Evolutionary conservation across 768 basidiomycete genomes (phyloP), one percentile per base, ranked within the genome.

Genomic region (Pleurotus tuber-regium): DNA sequence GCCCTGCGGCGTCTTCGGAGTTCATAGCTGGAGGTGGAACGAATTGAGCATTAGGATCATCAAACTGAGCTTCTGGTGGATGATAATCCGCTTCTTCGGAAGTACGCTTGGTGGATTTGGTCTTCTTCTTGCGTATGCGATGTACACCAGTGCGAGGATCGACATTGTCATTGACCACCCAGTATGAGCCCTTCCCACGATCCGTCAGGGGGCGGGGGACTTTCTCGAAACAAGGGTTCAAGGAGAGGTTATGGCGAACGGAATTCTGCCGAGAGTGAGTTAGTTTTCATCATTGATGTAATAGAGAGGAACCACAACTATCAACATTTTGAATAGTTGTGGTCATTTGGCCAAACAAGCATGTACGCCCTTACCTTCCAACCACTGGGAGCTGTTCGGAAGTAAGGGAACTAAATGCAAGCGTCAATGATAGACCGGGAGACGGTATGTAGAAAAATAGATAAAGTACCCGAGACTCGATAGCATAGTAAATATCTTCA

Each of bases 401-500:
- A 93, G 66, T 92, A 93, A 14, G 91, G 91, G 63, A 93, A 93
- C 89, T 92, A 63, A 47, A 54, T 46, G 21, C 38, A 42, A 39
- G 41, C 14, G 54, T 65, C 51, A 63, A 53, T 25, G 29, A 51
- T 49, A 25, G 23, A n/a, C 35, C 28, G 26, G 35, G 47, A 43
- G 38, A 19, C 7, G n/a, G 16, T 47, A 21, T 50, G 50, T 25
- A 11, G 9, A 30, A 21, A 47, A 78, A 86, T 25, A 11, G 9
- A 30, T 21, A 47, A 78, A 86, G 64, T 69, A 92, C 89, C 61
- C 89, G 79, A 47, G 88, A 90, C 68, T 92, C 90, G 55, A 93
- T 92, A 12, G 90, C 90, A 69, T 92, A 92, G 66, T 93, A 93
- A 49, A 93, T 92, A 67, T 93, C 90, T 71, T 93, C 90, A 46